These are phyloP conservation scores for Primulina tabacum DNA, from an alignment of 257 asterid genomes.

Conservation along the genomic window DNA sequence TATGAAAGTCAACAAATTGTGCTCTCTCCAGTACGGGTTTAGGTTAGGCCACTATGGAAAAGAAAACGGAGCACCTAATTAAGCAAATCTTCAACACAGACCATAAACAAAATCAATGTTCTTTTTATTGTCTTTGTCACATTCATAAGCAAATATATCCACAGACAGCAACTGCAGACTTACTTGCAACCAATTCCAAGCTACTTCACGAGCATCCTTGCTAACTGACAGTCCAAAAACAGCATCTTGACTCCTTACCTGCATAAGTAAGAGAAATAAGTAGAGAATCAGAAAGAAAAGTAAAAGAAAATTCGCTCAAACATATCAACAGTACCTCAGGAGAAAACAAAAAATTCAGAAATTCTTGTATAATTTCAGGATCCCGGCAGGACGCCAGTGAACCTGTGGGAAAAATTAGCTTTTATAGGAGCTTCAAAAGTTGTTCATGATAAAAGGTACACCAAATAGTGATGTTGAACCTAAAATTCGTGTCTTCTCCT, in stretches of 20 bases:
- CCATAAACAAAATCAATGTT: not conserved
- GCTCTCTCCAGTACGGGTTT: not conserved
- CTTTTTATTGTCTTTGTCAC: not conserved
- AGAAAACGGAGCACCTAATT: not conserved
- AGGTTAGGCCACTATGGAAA: not conserved
- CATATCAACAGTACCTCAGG: constrained; percentile 53
- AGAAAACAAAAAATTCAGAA: constrained; percentile 68
- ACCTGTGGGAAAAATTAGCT: constrained; percentile 39
- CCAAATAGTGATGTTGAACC: constrained; percentile 36
- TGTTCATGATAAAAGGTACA: not conserved
- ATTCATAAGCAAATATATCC: not conserved
- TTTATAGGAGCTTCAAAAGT: constrained; percentile 22
- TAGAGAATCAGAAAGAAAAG: constrained; percentile 8
- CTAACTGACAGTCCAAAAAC: constrained; percentile 70
- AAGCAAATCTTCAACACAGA: not conserved
- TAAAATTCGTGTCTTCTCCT: constrained; percentile 86
- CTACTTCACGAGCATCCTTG: constrained; percentile 69
- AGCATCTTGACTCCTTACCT: constrained; percentile 97
- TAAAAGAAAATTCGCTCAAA: not conserved
- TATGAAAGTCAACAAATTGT: not conserved
- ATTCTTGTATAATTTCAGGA: constrained; percentile 69
- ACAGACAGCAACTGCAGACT: constrained; percentile 24
- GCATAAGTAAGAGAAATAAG: constrained; percentile 13
- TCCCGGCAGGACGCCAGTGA: constrained; percentile 66
- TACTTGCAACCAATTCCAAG: constrained; percentile 89